These are phyloP conservation scores for Coemansia brasiliensis DNA, from an alignment of 192 early-diverging fungal genomes.

Conservation along the genomic window DNA sequence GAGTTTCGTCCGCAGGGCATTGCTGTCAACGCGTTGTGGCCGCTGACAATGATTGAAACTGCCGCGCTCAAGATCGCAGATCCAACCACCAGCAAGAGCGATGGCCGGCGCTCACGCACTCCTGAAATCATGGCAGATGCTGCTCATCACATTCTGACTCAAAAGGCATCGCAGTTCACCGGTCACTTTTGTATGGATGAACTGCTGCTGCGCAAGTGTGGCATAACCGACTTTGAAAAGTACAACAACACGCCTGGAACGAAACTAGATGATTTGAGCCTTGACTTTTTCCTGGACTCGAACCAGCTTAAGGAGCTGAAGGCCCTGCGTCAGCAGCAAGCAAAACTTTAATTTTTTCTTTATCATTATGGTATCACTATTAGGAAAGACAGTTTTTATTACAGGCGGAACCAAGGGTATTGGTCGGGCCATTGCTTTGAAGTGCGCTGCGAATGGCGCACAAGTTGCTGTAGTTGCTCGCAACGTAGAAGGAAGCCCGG, in stretches of 20 bases:
- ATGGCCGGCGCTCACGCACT: constrained; percentile 21
- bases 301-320: constrained; percentile 47
- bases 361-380: not conserved
- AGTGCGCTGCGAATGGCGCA: constrained; percentile 48
- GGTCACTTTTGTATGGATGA: constrained; percentile 83
- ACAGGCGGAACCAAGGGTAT: constrained; percentile 57
- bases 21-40: constrained; percentile 79
- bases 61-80: constrained; percentile 59
- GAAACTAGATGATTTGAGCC: constrained; percentile 56
- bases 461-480: constrained; percentile 60
- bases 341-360: not conserved
- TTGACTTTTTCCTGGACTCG: constrained; percentile 66
- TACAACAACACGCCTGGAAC: constrained; percentile 65
- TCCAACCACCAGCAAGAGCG: constrained; percentile 1
- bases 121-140: constrained; percentile 83
- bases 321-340: constrained; percentile 31
- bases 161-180: constrained; percentile 56
- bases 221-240: constrained; percentile 69
- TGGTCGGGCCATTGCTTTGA: constrained; percentile 51
- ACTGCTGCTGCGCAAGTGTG: constrained; percentile 67
- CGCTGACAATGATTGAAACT: constrained; percentile 73
- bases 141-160: constrained; percentile 63
- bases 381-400: constrained; percentile 50
- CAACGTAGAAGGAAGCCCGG: constrained; percentile 56
- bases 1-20: constrained; percentile 67